A percentile compares a stretch with the other conserved stretches of the same genome.
phyloP scores from a whole-genome alignment of 805 yeast species.

The Kuraishia molischiana region DNA sequence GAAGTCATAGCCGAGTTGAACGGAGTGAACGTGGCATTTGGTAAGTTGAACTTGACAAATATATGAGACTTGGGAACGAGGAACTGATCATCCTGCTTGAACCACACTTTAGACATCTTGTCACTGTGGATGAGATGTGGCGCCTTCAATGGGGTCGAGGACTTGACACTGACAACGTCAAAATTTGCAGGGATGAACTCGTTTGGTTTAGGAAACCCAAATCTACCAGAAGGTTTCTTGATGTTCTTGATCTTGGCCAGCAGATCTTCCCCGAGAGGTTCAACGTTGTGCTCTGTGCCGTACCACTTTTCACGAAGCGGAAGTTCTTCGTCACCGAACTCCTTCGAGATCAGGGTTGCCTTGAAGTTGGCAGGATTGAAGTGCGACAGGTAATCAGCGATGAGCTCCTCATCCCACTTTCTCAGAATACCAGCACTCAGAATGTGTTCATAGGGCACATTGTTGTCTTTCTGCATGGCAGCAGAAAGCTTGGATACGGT shows the following conservation, averaged over 20 bases:
- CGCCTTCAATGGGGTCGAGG: slow-evolving; percentile 30
- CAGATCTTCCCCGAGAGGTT: slow-evolving; percentile 19
- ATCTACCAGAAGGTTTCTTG: slow-evolving; percentile 14
- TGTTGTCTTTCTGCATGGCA: slow-evolving; percentile 39
- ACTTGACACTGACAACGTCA: slow-evolving; percentile 32
- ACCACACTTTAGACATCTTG: slow-evolving; percentile 61
- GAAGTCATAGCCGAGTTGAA: slow-evolving; percentile 46
- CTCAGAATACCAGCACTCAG: slow-evolving; percentile 48
- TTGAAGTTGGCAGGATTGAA: slow-evolving; percentile 55
- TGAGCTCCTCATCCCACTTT: slow-evolving; percentile 45
- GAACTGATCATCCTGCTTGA: slow-evolving; percentile 80
- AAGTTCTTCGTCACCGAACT: slow-evolving; percentile 31
- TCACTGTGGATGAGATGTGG: slow-evolving; percentile 55
- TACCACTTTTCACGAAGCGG: slow-evolving; percentile 71
- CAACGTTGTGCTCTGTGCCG: slow-evolving; percentile 67
- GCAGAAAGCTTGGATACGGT: slow-evolving; percentile 67
- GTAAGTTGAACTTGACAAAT: slow-evolving; percentile 53
- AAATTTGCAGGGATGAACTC: slow-evolving; percentile 78
- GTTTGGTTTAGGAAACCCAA: slow-evolving; percentile 65
- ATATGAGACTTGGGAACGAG: slow-evolving; percentile 81
- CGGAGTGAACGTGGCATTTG: slow-evolving; percentile 52
- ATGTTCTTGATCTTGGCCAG: neutral
- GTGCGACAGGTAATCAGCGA: slow-evolving; percentile 36
- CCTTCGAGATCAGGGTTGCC: slow-evolving; percentile 42
- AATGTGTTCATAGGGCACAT: slow-evolving; percentile 55